phyloP scores from a whole-genome alignment of 73 alveolate genomes.

The Breviolum minutum region DNA sequence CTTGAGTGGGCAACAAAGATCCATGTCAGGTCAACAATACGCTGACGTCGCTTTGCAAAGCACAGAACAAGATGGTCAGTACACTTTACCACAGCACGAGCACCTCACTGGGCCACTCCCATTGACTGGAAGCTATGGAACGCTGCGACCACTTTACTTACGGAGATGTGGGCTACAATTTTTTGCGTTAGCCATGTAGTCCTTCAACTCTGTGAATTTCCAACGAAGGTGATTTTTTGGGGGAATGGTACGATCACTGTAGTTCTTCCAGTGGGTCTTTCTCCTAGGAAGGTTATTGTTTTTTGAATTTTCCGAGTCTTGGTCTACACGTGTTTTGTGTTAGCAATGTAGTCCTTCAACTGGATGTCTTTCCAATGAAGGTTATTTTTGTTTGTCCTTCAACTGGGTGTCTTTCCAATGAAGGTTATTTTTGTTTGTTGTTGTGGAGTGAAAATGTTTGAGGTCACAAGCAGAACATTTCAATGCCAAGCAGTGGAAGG shows the following conservation, averaged over 20 bases:
- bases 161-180: not conserved
- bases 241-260: no score
- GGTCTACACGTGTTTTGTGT: no score
- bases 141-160: constrained; percentile 1
- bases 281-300: no score
- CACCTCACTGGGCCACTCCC: not conserved
- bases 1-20: not conserved
- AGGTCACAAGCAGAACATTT: no score
- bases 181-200: not conserved
- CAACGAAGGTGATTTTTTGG: no score
- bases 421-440: no score
- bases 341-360: no score
- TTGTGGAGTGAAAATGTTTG: no score
- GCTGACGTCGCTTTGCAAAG: not conserved
- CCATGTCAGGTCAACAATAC: not conserved
- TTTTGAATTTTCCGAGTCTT: no score
- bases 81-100: not conserved
- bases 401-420: not conserved
- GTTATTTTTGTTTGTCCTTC: no score
- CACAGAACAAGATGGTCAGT: constrained; percentile 2
- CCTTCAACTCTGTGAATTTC: not conserved
- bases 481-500: not conserved
- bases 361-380: not conserved
- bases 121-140: not conserved
- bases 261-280: no score